These are phyloP conservation scores for Yamadazyma mexicana DNA, from an alignment of 1,139 yeast species.

Conservation along the genomic window DNA sequence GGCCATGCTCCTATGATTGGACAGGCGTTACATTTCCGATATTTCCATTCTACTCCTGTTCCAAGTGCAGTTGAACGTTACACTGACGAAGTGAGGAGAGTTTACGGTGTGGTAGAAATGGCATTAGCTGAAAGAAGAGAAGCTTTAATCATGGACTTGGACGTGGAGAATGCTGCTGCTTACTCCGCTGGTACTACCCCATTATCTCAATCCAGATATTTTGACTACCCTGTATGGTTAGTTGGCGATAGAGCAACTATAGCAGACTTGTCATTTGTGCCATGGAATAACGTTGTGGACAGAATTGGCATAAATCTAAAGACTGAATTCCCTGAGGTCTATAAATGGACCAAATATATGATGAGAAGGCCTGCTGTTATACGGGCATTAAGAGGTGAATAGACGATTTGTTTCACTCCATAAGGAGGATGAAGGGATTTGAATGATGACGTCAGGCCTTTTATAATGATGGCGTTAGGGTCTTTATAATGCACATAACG, in stretches of 20 bases:
- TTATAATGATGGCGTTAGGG: no score
- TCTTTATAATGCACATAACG: conserved; percentile 10
- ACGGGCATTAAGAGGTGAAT: conserved; percentile 71
- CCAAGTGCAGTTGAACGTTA: conserved; percentile 90
- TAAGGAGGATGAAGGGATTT: no score
- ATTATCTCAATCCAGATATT: conserved; percentile 78
- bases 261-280: conserved; percentile 90
- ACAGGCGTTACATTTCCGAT: conserved; percentile 90
- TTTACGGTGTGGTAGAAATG: conserved; percentile 93
- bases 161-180: conserved; percentile 84
- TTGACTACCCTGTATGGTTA: conserved; percentile 93
- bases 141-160: conserved; percentile 85
- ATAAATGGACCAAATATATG: conserved; percentile 93
- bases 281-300: conserved; percentile 96
- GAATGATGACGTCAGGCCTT: no score
- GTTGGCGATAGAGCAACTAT: conserved; percentile 89
- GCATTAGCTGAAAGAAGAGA: conserved; percentile 92
- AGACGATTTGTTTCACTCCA: no score
- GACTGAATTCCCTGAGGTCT: conserved; percentile 91
- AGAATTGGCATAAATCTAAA: conserved; percentile 86
- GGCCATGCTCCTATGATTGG: conserved; percentile 99
- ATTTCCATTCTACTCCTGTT: conserved; percentile 84
- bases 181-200: conserved; percentile 90
- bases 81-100: conserved; percentile 90
- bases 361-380: conserved; percentile 86